phyloP scores from a whole-genome alignment of 495 filamentous ascomycete genomes.

The Cercophora samala region DNA sequence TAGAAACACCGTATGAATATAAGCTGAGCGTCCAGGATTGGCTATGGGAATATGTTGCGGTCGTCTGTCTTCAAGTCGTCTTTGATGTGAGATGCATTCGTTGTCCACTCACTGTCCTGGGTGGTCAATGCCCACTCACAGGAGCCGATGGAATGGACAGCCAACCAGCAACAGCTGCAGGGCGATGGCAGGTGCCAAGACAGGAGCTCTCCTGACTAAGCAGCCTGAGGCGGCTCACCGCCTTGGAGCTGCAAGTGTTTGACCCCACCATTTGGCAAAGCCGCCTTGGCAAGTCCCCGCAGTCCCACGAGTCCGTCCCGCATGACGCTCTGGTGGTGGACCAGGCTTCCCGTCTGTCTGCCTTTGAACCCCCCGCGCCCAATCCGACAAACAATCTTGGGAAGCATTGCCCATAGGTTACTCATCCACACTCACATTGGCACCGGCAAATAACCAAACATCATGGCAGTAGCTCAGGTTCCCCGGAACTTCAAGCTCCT shows the following conservation, averaged over 20 bases:
- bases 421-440: background rate
- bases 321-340: background rate
- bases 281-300: slow-evolving; percentile 19
- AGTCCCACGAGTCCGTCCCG: too few relatives aligned
- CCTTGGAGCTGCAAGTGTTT: background rate
- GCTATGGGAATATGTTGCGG: background rate
- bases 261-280: slow-evolving; percentile 19
- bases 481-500: slow-evolving; percentile 94
- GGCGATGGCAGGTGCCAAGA: slow-evolving; percentile 2
- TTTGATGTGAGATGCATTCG: slow-evolving; percentile 1
- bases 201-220: slow-evolving; percentile 20
- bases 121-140: background rate
- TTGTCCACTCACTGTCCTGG: background rate
- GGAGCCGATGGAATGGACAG: background rate
- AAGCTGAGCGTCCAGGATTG: background rate
- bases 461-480: slow-evolving; percentile 67
- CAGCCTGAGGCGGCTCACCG: background rate
- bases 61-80: background rate
- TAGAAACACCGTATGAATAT: background rate
- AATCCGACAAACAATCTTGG: background rate
- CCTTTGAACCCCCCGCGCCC: background rate
- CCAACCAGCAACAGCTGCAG: slow-evolving; percentile 7
- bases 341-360: background rate
- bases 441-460: background rate
- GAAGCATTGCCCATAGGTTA: background rate